Evolutionary conservation across 805 yeast genomes (phyloP).

Genomic region (Metahyphopichia silvanorum): DNA sequence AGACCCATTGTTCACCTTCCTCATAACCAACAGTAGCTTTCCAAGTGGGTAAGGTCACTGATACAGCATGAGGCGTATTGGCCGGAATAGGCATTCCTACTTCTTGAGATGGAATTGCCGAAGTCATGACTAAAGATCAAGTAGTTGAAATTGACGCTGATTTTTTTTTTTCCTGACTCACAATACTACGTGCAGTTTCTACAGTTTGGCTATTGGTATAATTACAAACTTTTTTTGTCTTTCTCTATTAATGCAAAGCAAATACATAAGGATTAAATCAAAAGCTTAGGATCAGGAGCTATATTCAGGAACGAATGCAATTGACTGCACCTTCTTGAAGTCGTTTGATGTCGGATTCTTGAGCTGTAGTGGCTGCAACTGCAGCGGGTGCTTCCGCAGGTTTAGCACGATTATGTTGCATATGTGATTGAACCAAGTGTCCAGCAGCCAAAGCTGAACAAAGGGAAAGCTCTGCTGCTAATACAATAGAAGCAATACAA

Average conservation of each 20-base stretch:
- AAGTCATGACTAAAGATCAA: conserved; percentile 2
- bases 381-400: conserved; percentile 39
- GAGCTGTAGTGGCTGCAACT: conserved; percentile 16
- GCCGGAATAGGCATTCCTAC: conserved; percentile 88
- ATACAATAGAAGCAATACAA: conserved; percentile 89
- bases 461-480: conserved; percentile 93
- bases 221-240: neutral
- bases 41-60: conserved; percentile 96
- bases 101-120: conserved; percentile 32
- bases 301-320: conserved; percentile 62
- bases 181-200: no score
- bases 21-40: conserved; percentile 89
- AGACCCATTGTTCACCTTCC: conserved; percentile 82
- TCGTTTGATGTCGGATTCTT: conserved; percentile 37
- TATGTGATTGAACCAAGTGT: conserved; percentile 94
- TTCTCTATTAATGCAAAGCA: neutral
- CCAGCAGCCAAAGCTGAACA: conserved; percentile 98
- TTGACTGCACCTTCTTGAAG: conserved; percentile 70
- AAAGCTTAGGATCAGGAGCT: no score
- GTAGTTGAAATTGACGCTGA: no score
- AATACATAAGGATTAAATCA: no score
- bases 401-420: conserved; percentile 85
- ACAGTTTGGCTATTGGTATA: neutral
- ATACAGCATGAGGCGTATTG: conserved; percentile 87
- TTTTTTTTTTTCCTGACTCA: neutral